Conservation (phyloP, 208 protist genomes). For the Lotmaria passim region DNA sequence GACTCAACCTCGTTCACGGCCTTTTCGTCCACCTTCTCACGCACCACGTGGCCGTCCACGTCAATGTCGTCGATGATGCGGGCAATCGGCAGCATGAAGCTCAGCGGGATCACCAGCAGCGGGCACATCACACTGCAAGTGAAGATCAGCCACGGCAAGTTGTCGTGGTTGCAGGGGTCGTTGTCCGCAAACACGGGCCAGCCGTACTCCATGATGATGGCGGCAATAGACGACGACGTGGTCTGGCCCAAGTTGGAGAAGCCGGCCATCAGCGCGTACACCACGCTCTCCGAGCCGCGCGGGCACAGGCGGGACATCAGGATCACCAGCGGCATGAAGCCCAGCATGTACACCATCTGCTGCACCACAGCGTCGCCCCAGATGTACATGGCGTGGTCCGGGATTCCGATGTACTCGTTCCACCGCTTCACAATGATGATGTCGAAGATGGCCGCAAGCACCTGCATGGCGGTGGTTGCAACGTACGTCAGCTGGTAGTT, state of each 20-base stretch:
- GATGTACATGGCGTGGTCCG: conserved; percentile 76
- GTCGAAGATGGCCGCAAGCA: conserved; percentile 57
- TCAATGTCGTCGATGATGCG: conserved; percentile 22
- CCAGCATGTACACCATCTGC: conserved; percentile 64
- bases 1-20: too few species aligned
- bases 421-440: conserved; percentile 71
- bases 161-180: conserved; percentile 67
- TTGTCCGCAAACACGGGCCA: conserved; percentile 46
- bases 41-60: too few species aligned
- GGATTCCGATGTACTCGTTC: conserved; percentile 54
- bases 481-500: conserved; percentile 58
- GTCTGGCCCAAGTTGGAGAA: conserved; percentile 80
- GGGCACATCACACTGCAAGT: conserved; percentile 4
- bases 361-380: conserved; percentile 69
- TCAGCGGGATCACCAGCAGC: conserved; percentile 14
- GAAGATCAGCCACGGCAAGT: conserved; percentile 30
- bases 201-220: conserved; percentile 63
- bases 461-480: conserved; percentile 36
- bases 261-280: conserved; percentile 86
- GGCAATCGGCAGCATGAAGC: conserved; percentile 10
- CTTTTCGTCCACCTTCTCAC: too few species aligned
- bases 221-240: conserved; percentile 45
- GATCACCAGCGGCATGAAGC: conserved; percentile 72
- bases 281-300: conserved; percentile 73
- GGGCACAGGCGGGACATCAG: conserved; percentile 80